A percentile compares a stretch with the other conserved stretches of the same genome.
phyloP scores from a whole-genome alignment of 1,139 yeast genomes.

The Saccharomyces hybrid region DNA sequence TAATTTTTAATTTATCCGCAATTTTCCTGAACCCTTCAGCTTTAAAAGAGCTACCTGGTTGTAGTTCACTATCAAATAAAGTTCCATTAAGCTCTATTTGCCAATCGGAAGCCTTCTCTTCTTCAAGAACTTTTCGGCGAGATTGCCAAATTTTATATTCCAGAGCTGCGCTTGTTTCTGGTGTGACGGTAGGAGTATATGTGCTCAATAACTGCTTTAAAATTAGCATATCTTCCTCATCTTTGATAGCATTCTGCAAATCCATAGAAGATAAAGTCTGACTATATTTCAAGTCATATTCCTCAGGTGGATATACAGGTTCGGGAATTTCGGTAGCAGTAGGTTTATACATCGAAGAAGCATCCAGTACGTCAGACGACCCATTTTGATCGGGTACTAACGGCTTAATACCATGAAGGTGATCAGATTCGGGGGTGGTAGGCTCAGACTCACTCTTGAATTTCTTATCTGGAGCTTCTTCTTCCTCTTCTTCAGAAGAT shows the following conservation, averaged over 20 bases:
- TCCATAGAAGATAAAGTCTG: constrained; percentile 39
- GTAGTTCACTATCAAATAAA: constrained; percentile 33
- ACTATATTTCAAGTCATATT: constrained; percentile 12
- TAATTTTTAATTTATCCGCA: constrained; percentile 62
- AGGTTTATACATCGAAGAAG: constrained; percentile 21
- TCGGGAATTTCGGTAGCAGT: constrained; percentile 19
- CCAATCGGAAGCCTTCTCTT: constrained; percentile 12
- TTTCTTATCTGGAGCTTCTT: constrained; percentile 15
- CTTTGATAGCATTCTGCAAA: constrained; percentile 52
- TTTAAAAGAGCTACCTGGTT: constrained; percentile 52
- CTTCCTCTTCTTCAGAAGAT: constrained; percentile 3
- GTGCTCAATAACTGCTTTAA: constrained; percentile 39
- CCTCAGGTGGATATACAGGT: constrained; percentile 24
- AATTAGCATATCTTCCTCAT: constrained; percentile 61
- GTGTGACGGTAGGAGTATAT: constrained; percentile 5
- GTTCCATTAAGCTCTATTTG: constrained; percentile 23
- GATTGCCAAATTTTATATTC: constrained; percentile 23
- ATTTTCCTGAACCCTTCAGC: constrained; percentile 71
- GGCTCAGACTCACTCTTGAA: constrained; percentile 21
- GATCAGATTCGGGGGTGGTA: constrained; percentile 30
- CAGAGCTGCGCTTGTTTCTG: constrained; percentile 6
- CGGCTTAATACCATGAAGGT: constrained; percentile 6
- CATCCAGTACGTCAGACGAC: constrained; percentile 1
- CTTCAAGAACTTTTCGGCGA: constrained; percentile 16
- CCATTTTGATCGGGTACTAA: constrained; percentile 7